Base-by-base conservation (phyloP, 768 basidiomycete species). In the Antrodiella citrinella region DNA sequence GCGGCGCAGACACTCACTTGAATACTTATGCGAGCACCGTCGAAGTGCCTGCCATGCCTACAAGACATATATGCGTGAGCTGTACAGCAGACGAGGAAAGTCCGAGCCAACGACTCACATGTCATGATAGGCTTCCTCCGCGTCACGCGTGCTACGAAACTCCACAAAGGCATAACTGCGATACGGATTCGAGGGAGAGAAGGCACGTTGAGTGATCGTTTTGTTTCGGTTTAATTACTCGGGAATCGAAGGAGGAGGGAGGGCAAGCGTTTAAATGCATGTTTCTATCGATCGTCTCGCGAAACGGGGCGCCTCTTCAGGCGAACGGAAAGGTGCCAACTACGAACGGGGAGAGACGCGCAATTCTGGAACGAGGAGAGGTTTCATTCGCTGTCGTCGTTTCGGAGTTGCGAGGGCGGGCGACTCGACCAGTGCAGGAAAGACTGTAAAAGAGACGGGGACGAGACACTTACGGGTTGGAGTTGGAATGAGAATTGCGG, bases 161-260 rank as follows among this genome's bases (percentile, higher is more conserved):
- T 91, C 87, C 63, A 91, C 81, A 66, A 91, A 91, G 51, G 87
- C 88, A 67, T 88, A 91, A 72, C 88, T 89, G 73, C 72, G 72
- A 68, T 65, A 69, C 63, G 59, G 59, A 50, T 61, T 64, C 65
- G 68, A 63, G 59, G 55, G 58, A 57, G 53, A 43, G 35, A 38
- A 38, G 69, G 71, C 66, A 69, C 59, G 73, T 81, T 80, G 81
- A 82, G 81, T 75, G 77, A 72, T 70, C 65, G 73, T 49, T 57
- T 55, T 58, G 55, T 65, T 63, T 70, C 57, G 67, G 62, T 62
- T 57, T 47, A 51, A 56, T 58, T 55, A 60, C 62, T 58, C 54
- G 60, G 10, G 10, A 10, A 18, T 10, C 10, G 10, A 38, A 18
- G 35, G 35, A 18, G 35, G 10, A 60, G 60, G 30, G 7, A 35